A percentile compares a stretch with the other conserved stretches of the same genome.
These are phyloP conservation scores for Cyclotella cryptica DNA, from an alignment of 108 stramenopile genomes.

Conservation along the genomic window DNA sequence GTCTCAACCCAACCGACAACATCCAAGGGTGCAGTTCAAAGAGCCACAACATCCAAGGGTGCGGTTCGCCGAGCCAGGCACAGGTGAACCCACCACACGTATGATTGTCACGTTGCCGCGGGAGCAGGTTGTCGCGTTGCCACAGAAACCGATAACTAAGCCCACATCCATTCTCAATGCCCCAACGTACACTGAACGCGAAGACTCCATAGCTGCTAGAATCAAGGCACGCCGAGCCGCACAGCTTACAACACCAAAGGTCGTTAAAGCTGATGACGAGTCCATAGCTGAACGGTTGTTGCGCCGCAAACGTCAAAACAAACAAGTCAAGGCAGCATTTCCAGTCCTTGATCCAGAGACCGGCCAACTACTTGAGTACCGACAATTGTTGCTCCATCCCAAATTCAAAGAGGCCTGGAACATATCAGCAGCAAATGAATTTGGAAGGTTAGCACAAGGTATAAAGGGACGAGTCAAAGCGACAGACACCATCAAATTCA, in stretches of 20 bases:
- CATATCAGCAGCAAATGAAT: slow-evolving; percentile 7
- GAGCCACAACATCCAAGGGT: not conserved
- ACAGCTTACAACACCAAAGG: not conserved
- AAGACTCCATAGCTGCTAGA: slow-evolving; percentile 9
- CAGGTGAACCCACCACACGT: not conserved
- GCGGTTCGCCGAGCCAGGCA: not conserved
- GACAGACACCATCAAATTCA: slow-evolving; percentile 50
- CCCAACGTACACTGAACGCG: not conserved
- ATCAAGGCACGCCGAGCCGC: slow-evolving; percentile 1
- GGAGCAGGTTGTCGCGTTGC: slow-evolving; percentile 1
- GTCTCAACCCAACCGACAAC: not conserved
- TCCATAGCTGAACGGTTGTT: slow-evolving; percentile 9
- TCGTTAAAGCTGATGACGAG: slow-evolving; percentile 3
- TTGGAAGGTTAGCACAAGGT: slow-evolving; percentile 5
- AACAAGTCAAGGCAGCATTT: not conserved
- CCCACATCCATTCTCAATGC: slow-evolving; percentile 4
- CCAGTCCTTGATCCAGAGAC: slow-evolving; percentile 23
- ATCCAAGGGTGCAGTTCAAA: slow-evolving; percentile 10
- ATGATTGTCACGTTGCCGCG: slow-evolving; percentile 19
- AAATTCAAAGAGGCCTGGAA: slow-evolving; percentile 16
- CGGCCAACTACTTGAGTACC: slow-evolving; percentile 18
- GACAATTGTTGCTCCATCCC: not conserved
- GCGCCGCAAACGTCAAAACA: not conserved
- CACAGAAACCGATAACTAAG: not conserved
- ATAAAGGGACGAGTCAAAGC: slow-evolving; percentile 2